phyloP scores from a whole-genome alignment of 1,284 basidiomycete genomes.

The Heliocybe sulcata region DNA sequence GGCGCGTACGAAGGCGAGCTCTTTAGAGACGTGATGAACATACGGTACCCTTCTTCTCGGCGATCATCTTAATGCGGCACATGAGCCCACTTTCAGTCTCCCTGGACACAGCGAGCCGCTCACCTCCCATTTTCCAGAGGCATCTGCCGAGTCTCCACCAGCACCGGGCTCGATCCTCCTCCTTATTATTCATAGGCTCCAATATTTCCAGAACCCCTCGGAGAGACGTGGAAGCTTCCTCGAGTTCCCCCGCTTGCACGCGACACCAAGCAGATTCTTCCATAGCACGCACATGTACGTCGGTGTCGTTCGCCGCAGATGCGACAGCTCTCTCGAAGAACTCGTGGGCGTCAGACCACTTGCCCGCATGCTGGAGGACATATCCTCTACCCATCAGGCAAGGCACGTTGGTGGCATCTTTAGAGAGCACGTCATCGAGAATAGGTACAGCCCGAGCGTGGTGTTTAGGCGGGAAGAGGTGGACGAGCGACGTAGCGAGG shows the following conservation, averaged over 20 bases:
- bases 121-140: conserved; percentile 72
- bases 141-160: conserved; percentile 82
- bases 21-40: conserved; percentile 83
- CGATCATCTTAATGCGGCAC: conserved; percentile 24
- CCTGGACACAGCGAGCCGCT: too few relatives aligned
- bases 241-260: conserved; percentile 48
- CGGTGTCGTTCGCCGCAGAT: conserved; percentile 36
- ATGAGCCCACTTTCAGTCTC: too few relatives aligned
- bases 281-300: conserved; percentile 57
- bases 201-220: conserved; percentile 51
- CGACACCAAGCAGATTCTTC: conserved; percentile 89
- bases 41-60: conserved; percentile 65
- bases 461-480: conserved; percentile 86
- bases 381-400: conserved; percentile 75
- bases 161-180: conserved; percentile 64
- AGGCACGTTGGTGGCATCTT: conserved; percentile 55
- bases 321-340: conserved; percentile 51
- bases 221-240: conserved; percentile 50
- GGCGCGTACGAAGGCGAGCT: conserved; percentile 76
- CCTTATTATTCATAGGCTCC: conserved; percentile 44
- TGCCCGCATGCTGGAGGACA: conserved; percentile 55
- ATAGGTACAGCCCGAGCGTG: conserved; percentile 74
- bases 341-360: conserved; percentile 67
- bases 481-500: conserved; percentile 72
- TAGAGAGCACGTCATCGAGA: conserved; percentile 63